Evolutionary conservation across 2,329 filamentous ascomycete genomes (phyloP).

Genomic region (Metarhizium sp.): DNA sequence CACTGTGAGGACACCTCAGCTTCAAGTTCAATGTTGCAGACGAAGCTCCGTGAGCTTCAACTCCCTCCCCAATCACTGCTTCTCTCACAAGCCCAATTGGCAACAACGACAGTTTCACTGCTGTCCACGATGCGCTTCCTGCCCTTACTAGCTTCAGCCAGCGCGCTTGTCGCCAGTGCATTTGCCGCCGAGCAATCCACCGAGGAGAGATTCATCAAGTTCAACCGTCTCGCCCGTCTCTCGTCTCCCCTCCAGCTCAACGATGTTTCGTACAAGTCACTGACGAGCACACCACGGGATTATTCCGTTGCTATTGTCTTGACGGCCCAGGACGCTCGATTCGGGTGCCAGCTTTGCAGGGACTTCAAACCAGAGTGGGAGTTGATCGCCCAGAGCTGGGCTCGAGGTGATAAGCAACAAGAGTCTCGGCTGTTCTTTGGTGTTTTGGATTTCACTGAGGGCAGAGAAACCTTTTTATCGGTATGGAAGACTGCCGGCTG

Average conservation of each 20-base stretch:
- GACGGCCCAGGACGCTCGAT: conserved; percentile 76
- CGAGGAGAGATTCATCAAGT: conserved; percentile 59
- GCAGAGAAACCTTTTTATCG: conserved; percentile 76
- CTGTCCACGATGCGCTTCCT: conserved; percentile 57
- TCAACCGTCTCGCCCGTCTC: conserved; percentile 56
- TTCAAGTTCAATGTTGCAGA: conserved; percentile 13
- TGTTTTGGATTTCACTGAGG: conserved; percentile 80
- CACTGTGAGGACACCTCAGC: conserved; percentile 24
- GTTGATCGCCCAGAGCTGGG: conserved; percentile 76
- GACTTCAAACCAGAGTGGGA: conserved; percentile 96
- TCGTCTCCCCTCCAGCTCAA: conserved; percentile 66
- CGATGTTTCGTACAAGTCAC: conserved; percentile 63
- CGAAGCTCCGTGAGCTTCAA: conserved; percentile 10
- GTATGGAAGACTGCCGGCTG: conserved; percentile 39
- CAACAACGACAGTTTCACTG: conserved; percentile 5
- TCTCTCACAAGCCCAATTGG: conserved; percentile 6
- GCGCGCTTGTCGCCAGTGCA: conserved; percentile 51
- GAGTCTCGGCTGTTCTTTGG: conserved; percentile 68
- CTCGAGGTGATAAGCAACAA: conserved; percentile 67
- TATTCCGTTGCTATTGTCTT: conserved; percentile 76
- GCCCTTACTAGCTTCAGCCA: conserved; percentile 50
- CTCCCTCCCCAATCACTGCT: background rate
- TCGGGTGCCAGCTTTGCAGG: conserved; percentile 75
- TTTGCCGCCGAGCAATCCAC: conserved; percentile 56
- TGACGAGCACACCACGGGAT: conserved; percentile 72